Percentiles rank a stretch among this genome's conserved stretches.
Conservation (phyloP, 2,329 filamentous ascomycete genomes). For the Talaromyces sp. region DNA sequence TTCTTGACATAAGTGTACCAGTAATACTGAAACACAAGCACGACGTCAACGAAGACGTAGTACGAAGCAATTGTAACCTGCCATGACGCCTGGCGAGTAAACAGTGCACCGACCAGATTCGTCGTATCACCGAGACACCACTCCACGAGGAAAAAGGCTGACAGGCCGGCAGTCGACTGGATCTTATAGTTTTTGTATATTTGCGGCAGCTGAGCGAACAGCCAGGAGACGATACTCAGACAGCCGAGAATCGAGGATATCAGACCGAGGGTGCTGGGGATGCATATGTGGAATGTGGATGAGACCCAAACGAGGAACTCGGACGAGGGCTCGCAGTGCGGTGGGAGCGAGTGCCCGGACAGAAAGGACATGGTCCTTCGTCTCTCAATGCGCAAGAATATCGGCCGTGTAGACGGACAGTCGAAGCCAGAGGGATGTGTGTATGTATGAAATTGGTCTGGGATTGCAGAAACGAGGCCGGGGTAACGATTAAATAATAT, state of each 20-base stretch:
- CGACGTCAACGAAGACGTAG: slow-evolving; percentile 61
- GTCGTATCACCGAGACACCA: slow-evolving; percentile 62
- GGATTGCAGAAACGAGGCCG: background rate
- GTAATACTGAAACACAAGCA: slow-evolving; percentile 58
- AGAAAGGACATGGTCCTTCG: slow-evolving; percentile 4
- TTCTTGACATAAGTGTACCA: slow-evolving; percentile 59
- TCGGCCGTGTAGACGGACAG: background rate
- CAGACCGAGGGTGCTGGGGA: slow-evolving; percentile 59
- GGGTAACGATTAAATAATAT: background rate
- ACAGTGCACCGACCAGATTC: slow-evolving; percentile 58
- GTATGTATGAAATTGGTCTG: background rate
- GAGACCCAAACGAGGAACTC: slow-evolving; percentile 55
- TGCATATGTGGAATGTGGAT: slow-evolving; percentile 55
- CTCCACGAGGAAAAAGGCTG: slow-evolving; percentile 60
- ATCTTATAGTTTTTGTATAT: slow-evolving; percentile 64
- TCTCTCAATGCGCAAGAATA: background rate
- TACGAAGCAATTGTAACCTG: slow-evolving; percentile 62
- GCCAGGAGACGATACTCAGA: slow-evolving; percentile 61
- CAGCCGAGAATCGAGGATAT: slow-evolving; percentile 57
- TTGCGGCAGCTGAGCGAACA: slow-evolving; percentile 65
- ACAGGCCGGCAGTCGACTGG: slow-evolving; percentile 60
- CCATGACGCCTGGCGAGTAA: slow-evolving; percentile 61
- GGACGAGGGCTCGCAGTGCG: slow-evolving; percentile 56
- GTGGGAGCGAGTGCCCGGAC: slow-evolving; percentile 38
- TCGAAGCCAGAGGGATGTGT: background rate